Conservation (phyloP, 306 rosid species). For the Cucurbita ficifolia region DNA sequence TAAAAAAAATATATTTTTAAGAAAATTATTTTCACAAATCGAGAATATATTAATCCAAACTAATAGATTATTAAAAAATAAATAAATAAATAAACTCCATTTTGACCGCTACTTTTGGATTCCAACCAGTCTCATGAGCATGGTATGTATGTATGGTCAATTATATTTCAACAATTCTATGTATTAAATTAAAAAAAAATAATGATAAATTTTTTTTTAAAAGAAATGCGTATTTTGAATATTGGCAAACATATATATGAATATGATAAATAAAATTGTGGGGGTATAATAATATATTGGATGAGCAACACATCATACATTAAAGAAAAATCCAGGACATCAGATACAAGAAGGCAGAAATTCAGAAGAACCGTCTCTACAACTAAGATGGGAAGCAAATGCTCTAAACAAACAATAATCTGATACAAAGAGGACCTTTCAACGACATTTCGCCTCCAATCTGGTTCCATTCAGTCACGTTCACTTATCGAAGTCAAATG, state of each 20-base stretch:
- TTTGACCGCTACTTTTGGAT: background rate
- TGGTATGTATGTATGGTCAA: background rate
- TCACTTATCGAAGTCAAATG: conserved; percentile 97
- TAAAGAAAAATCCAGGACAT: background rate
- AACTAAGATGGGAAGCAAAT: background rate
- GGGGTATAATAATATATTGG: background rate
- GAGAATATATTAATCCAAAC: background rate
- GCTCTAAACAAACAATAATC: background rate
- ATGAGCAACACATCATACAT: background rate
- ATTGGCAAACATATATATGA: too few relatives aligned
- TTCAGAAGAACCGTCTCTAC: background rate
- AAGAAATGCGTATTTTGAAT: too few relatives aligned
- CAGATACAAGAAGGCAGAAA: background rate
- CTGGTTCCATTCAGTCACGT: conserved; percentile 46
- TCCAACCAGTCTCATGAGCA: background rate
- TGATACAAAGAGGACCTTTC: background rate
- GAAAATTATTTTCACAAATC: background rate
- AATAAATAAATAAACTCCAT: too few relatives aligned
- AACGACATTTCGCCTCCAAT: background rate
- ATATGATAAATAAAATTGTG: background rate
- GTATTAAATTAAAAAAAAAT: background rate
- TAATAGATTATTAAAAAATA: background rate
- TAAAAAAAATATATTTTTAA: background rate
- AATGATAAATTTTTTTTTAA: too few relatives aligned
- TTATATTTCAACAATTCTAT: background rate